Conservation (phyloP, 164 flowering plant genomes). For the Aristolochia fimbriata region DNA sequence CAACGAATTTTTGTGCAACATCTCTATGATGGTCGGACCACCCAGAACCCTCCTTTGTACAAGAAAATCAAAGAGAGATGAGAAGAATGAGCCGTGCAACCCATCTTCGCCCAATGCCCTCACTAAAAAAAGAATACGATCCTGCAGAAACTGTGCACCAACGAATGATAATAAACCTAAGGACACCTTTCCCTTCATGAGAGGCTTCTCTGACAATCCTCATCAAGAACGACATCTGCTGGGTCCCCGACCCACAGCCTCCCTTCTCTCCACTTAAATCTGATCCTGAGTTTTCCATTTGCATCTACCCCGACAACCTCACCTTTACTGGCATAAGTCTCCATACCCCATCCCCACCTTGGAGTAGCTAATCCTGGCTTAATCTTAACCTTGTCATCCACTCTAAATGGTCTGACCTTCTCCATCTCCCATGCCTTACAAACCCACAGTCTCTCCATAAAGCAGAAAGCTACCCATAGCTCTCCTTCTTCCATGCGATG, state of each 20-base stretch:
- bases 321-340: constrained; percentile 87
- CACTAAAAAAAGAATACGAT: too few relatives aligned
- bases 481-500: constrained; percentile 76
- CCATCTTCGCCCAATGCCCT: too few relatives aligned
- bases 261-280: constrained; percentile 89
- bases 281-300: constrained; percentile 83
- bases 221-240: constrained; percentile 82
- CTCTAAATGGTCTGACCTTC: constrained; percentile 53
- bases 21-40: too few relatives aligned
- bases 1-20: too few relatives aligned
- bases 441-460: constrained; percentile 82
- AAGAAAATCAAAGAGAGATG: too few relatives aligned
- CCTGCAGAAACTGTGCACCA: too few relatives aligned
- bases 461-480: constrained; percentile 88
- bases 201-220: constrained; percentile 8
- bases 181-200: constrained; percentile 4
- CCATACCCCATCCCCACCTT: constrained; percentile 99
- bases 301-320: constrained; percentile 89
- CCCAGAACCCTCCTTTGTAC: too few relatives aligned
- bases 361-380: constrained; percentile 70
- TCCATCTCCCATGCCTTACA: constrained; percentile 81
- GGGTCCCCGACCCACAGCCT: constrained; percentile 94
- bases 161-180: too few relatives aligned
- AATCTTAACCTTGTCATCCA: constrained; percentile 82
- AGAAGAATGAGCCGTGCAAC: too few relatives aligned